Evolutionary conservation across 306 rosid species (phyloP).

Genomic region (Lathyrus sativus): DNA sequence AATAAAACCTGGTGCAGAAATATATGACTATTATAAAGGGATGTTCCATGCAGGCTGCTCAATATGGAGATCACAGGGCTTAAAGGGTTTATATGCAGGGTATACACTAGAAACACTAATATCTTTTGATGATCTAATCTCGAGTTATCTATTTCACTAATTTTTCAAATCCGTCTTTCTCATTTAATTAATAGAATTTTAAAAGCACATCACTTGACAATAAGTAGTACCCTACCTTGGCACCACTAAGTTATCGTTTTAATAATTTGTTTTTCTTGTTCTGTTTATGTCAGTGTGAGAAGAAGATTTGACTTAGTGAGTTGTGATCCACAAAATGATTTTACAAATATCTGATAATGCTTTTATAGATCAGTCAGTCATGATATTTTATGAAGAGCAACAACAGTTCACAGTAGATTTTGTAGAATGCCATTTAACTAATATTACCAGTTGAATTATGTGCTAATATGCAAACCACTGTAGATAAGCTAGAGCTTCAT

Average conservation of each 20-base stretch:
- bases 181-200: background rate
- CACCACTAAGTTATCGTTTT: background rate
- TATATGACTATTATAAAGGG: conserved; percentile 80
- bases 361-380: background rate
- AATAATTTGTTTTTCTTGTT: conserved; percentile 14
- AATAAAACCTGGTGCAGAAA: conserved; percentile 54
- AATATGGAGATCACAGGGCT: conserved; percentile 79
- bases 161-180: conserved; percentile 19
- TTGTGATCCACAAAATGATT: conserved; percentile 33
- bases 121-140: conserved; percentile 18
- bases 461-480: background rate
- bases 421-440: background rate
- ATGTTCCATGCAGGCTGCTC: conserved; percentile 82
- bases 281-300: background rate
- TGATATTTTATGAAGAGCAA: conserved; percentile 22
- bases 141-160: conserved; percentile 13
- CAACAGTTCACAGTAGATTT: background rate
- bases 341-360: background rate
- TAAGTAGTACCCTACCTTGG: conserved; percentile 18
- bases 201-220: conserved; percentile 5
- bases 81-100: conserved; percentile 91
- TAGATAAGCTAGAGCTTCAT: too few species aligned
- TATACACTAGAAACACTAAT: conserved; percentile 36
- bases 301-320: conserved; percentile 7
- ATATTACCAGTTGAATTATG: background rate